A percentile compares a stretch with the other conserved stretches of the same genome.
phyloP scores from a whole-genome alignment of 257 asterid genomes.

The Solanum medicagineum region DNA sequence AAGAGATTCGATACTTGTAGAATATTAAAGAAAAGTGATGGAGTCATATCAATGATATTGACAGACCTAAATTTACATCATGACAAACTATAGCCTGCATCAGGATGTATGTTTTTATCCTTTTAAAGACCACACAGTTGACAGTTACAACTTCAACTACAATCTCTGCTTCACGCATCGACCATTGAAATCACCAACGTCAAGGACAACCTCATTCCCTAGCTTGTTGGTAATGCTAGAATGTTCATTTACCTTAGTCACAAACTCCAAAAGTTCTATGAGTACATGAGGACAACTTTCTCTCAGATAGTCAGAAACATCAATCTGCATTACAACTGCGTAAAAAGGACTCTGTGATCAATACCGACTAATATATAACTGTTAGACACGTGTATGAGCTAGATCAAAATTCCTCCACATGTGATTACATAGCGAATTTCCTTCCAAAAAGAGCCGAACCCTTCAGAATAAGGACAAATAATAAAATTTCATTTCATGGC shows the following conservation, averaged over 20 bases:
- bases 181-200: constrained; percentile 63
- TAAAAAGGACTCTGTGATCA: not conserved
- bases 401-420: not conserved
- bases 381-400: not conserved
- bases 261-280: constrained; percentile 74
- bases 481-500: not conserved
- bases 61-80: not conserved
- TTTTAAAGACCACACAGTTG: not conserved
- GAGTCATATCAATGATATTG: not conserved
- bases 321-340: constrained; percentile 98
- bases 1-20: no score
- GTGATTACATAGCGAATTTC: not conserved
- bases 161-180: constrained; percentile 86
- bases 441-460: not conserved
- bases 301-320: constrained; percentile 77
- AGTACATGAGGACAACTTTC: constrained; percentile 85
- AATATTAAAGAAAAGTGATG: not conserved
- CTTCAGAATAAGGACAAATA: not conserved
- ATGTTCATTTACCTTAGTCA: constrained; percentile 70
- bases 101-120: not conserved
- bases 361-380: not conserved
- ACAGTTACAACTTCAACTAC: constrained; percentile 8
- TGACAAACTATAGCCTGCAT: not conserved
- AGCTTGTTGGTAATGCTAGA: not conserved
- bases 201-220: constrained; percentile 37